These are phyloP conservation scores for Mediolabrus comicus DNA, from an alignment of 108 stramenopile genomes.

Conservation along the genomic window DNA sequence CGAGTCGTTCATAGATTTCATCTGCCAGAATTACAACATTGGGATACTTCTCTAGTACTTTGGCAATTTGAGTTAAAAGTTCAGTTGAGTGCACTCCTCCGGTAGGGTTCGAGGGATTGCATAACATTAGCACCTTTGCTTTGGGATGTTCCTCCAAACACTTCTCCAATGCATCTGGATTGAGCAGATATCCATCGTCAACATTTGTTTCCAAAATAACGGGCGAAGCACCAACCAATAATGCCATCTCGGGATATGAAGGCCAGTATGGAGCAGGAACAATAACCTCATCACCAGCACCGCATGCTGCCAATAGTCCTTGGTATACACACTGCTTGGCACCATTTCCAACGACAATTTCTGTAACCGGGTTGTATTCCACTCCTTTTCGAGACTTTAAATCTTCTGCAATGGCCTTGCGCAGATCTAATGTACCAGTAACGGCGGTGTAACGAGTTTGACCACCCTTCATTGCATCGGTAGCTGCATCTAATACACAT, in stretches of 20 bases:
- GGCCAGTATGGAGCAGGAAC: slow-evolving; percentile 97
- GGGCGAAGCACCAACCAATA: slow-evolving; percentile 81
- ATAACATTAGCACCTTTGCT: slow-evolving; percentile 87
- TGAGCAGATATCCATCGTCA: slow-evolving; percentile 82
- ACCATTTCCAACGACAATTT: slow-evolving; percentile 95
- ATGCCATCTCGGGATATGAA: slow-evolving; percentile 95
- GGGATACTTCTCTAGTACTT: slow-evolving; percentile 69
- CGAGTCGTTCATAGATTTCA: slow-evolving; percentile 97
- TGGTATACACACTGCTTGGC: slow-evolving; percentile 96
- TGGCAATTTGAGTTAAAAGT: slow-evolving; percentile 62
- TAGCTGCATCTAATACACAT: slow-evolving; percentile 84
- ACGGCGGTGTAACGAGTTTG: slow-evolving; percentile 94
- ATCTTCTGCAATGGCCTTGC: slow-evolving; percentile 88
- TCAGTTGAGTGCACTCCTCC: slow-evolving; percentile 78
- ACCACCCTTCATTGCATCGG: slow-evolving; percentile 61
- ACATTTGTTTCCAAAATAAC: slow-evolving; percentile 85
- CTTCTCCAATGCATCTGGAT: slow-evolving; percentile 63
- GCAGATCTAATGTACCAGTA: slow-evolving; percentile 81
- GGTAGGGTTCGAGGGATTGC: slow-evolving; percentile 98
- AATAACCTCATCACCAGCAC: slow-evolving; percentile 89
- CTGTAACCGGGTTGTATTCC: slow-evolving; percentile 71
- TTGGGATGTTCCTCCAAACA: slow-evolving; percentile 65
- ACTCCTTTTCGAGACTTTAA: slow-evolving; percentile 79
- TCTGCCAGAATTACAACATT: slow-evolving; percentile 85
- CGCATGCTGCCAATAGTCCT: slow-evolving; percentile 84